Base-by-base conservation (phyloP, 495 filamentous ascomycete genomes). In the Daldinia loculata region DNA sequence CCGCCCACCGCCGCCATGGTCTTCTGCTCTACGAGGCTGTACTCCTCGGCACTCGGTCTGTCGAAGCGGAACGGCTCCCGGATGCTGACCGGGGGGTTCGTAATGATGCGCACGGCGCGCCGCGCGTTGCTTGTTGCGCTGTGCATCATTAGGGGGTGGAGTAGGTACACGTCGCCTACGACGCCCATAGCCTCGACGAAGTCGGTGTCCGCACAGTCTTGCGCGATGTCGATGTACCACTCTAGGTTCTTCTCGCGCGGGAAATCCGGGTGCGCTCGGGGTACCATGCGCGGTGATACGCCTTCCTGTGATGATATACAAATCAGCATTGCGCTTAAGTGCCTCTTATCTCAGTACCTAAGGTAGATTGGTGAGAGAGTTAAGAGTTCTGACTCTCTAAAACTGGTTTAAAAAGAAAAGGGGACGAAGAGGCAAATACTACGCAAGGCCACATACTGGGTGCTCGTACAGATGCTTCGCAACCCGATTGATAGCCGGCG, bases 101-200 rank as follows among this genome's bases (percentile, higher is more conserved):
- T 93, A 76, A 92, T 92, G 69, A 92, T 87, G 15, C 90, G 82
- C 6, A 87, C 81, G 29, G 79, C 80, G 36, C 91, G 81, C 62
- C 87, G 69, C 60, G 85, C 80, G 70, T 92, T 92, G 63, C 82
- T 82, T 8, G 86, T 88, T 22, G 87, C 85, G 6, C 85, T 87
- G 78, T 93, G 90, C 64, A 91, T 78, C 89, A 91, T 93, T n/a
- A 92, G 78, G 51, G 90, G 90, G 69, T 93, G 91, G 66, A 93
- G 76, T 22, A 93, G 80, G 66, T 88, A 87, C 15, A 92, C 89
- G 70, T 93, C 91, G 14, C 91, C 90, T 2, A 85, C 78, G 2
- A 84, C 75, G 0, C 90, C 90, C 3, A 86, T 89, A 48, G 87
- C 89, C 76, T 93, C 90, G 41, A 88, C 84, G 67, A 93, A 93